A percentile compares a stretch with the other conserved stretches of the same genome.
These are phyloP conservation scores for Cryptosporidium baileyi DNA, from an alignment of 169 alveolate species.

Conservation along the genomic window DNA sequence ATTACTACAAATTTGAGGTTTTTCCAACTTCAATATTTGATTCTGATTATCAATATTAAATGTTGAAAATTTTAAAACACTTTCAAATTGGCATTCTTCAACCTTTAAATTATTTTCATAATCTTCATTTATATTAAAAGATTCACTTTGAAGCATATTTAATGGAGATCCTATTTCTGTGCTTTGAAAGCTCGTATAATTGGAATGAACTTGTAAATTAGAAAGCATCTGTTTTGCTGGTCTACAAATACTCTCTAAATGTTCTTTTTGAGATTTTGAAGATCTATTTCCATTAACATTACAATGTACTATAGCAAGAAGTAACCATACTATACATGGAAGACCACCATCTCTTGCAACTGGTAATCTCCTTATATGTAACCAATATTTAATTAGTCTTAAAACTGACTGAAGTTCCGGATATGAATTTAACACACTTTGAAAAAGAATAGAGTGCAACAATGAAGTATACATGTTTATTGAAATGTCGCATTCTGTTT, in stretches of 20 bases:
- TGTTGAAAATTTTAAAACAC: not conserved
- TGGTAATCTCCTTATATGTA: conserved; percentile 83
- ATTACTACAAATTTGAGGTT: not conserved
- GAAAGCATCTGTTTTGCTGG: conserved; percentile 54
- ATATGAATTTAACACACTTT: conserved; percentile 75
- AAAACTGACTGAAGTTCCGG: conserved; percentile 85
- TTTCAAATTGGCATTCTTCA: not conserved
- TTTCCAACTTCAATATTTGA: not conserved
- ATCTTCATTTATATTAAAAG: not conserved
- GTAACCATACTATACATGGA: conserved; percentile 89
- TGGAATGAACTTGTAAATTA: conserved; percentile 35
- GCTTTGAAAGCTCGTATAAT: conserved; percentile 18
- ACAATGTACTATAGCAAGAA: conserved; percentile 76
- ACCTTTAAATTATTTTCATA: not conserved
- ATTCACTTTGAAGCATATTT: conserved; percentile 2
- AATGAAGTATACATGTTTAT: conserved; percentile 85
- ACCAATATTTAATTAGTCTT: conserved; percentile 85
- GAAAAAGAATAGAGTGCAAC: conserved; percentile 85
- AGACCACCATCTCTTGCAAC: conserved; percentile 90
- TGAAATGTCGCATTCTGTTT: conserved; percentile 86
- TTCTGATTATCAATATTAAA: not conserved
- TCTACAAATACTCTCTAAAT: conserved; percentile 35
- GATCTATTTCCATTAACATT: not conserved
- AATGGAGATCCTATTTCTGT: conserved; percentile 55
- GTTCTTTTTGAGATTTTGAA: conserved; percentile 22